Conservation (phyloP, 352 stramenopile species). For the Globisporangium polare region DNA sequence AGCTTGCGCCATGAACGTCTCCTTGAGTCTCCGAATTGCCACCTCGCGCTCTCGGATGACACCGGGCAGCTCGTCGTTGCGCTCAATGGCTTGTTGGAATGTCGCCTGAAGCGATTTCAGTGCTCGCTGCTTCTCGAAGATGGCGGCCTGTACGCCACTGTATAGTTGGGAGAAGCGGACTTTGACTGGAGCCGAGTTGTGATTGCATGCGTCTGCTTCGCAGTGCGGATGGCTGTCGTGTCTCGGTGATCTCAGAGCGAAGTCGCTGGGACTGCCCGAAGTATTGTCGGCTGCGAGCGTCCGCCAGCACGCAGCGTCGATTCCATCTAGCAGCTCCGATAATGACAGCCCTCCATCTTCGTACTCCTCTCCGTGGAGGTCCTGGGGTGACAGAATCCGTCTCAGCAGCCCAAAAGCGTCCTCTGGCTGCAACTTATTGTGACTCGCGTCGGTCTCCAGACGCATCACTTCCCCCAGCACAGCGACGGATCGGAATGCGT, state of each 20-base stretch:
- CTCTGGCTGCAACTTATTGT: conserved; percentile 21
- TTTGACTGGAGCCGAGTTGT: neutral
- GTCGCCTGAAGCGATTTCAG: conserved; percentile 17
- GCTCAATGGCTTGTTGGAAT: conserved; percentile 20
- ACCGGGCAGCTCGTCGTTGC: conserved; percentile 30
- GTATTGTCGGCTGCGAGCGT: conserved; percentile 1
- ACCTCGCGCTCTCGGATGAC: conserved; percentile 20
- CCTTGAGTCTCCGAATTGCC: neutral
- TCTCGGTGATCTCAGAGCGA: neutral
- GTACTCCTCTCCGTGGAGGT: neutral
- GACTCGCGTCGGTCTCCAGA: conserved; percentile 22
- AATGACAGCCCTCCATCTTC: neutral
- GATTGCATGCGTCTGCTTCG: neutral
- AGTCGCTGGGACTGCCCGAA: neutral
- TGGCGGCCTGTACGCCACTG: conserved; percentile 23
- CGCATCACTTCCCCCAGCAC: conserved; percentile 30
- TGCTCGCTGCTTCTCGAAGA: conserved; percentile 19
- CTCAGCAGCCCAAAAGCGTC: conserved; percentile 28
- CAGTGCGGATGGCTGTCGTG: neutral
- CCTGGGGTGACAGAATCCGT: conserved; percentile 5
- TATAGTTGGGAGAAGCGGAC: conserved; percentile 35
- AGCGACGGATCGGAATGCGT: conserved; percentile 27
- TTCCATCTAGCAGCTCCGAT: conserved; percentile 18
- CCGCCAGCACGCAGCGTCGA: conserved; percentile 41
- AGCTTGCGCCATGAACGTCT: conserved; percentile 9